Evolutionary conservation across 352 stramenopile genomes (phyloP).

Genomic region (Pythium aphanidermatum): DNA sequence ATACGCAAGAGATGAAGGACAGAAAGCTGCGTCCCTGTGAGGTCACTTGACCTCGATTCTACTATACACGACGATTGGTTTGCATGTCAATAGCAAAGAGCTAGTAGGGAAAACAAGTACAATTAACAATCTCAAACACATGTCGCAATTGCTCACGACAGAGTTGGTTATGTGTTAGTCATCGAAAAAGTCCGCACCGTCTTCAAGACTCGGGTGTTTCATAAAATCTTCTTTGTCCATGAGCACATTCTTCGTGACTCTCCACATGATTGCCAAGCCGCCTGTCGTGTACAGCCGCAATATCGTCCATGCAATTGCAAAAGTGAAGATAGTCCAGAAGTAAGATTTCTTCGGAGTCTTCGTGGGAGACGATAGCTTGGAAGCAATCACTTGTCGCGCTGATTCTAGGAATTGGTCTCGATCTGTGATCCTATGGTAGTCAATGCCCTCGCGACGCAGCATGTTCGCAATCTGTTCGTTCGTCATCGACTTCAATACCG

Average conservation of each 20-base stretch:
- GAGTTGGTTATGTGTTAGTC: conserved; percentile 30
- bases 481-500: conserved; percentile 69
- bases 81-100: conserved; percentile 22
- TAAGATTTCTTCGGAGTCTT: conserved; percentile 33
- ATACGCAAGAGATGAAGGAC: no score
- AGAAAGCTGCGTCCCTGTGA: no score
- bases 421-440: conserved; percentile 72
- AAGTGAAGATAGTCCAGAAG: conserved; percentile 45
- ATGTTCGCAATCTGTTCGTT: conserved; percentile 63
- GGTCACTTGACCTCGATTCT: no score
- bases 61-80: no score
- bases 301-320: conserved; percentile 60
- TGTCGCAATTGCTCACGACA: no score
- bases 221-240: neutral
- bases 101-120: conserved; percentile 22
- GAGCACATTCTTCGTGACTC: neutral
- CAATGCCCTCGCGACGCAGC: conserved; percentile 55
- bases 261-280: conserved; percentile 27
- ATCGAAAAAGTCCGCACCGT: conserved; percentile 41
- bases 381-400: conserved; percentile 51
- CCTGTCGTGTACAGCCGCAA: conserved; percentile 66
- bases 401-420: conserved; percentile 70
- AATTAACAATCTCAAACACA: conserved; percentile 9
- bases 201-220: conserved; percentile 1
- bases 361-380: conserved; percentile 33